A percentile compares a stretch with the other conserved stretches of the same genome.
Conservation (phyloP, 495 filamentous ascomycete genomes). For the Podospora sp. region DNA sequence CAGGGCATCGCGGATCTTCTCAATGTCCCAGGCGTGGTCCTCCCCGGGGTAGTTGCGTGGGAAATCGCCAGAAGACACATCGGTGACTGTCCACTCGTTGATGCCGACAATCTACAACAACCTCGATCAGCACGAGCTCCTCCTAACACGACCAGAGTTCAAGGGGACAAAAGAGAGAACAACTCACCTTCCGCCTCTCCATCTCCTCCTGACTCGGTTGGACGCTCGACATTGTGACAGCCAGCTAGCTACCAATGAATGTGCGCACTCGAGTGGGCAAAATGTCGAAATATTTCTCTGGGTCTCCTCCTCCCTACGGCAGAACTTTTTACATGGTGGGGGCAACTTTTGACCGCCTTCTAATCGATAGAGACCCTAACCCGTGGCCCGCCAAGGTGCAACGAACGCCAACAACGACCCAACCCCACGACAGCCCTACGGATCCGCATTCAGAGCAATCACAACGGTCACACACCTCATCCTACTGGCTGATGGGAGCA, state of each 20-base stretch:
- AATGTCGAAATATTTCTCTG: slow-evolving; percentile 28
- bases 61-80: slow-evolving; percentile 78
- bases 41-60: slow-evolving; percentile 90
- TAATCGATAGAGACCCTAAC: slow-evolving; percentile 7
- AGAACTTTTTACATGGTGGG: slow-evolving; percentile 40
- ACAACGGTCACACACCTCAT: neutral
- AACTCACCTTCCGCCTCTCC: slow-evolving; percentile 44
- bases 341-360: slow-evolving; percentile 35
- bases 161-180: neutral
- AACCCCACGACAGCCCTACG: too few relatives aligned
- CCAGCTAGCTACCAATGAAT: slow-evolving; percentile 8
- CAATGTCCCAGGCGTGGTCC: slow-evolving; percentile 82
- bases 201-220: slow-evolving; percentile 44
- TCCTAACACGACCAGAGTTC: too few relatives aligned
- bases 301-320: slow-evolving; percentile 22
- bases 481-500: neutral
- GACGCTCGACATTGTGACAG: slow-evolving; percentile 45
- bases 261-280: slow-evolving; percentile 2
- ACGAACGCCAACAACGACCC: too few relatives aligned
- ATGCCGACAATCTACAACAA: slow-evolving; percentile 72
- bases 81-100: slow-evolving; percentile 83
- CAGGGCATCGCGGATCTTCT: slow-evolving; percentile 69
- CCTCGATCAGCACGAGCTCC: slow-evolving; percentile 12
- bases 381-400: neutral
- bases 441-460: too few relatives aligned